Evolutionary conservation across 2,329 filamentous ascomycete species (phyloP), one percentile per base, ranked within the genome.

Genomic region (Aschersonia sp.): DNA sequence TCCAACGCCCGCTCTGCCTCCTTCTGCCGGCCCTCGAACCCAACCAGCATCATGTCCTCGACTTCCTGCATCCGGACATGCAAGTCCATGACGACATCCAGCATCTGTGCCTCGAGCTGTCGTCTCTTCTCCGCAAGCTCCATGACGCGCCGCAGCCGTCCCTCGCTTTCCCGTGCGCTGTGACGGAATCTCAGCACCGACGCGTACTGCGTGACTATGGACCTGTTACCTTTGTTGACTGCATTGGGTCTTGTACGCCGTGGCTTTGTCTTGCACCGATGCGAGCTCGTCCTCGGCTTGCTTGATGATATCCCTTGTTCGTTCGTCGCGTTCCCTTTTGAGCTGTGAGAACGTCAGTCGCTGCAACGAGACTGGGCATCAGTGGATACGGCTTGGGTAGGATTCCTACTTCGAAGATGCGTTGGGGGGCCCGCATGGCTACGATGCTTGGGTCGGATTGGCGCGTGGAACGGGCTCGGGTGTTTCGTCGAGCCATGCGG

Each of bases 11-110:
- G 32, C 29, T 47, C 54, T 3, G 58, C 48, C 20, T 63, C 59
- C 9, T 49, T 45, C 35, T 59, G 55, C 30, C 63, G 54, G 0
- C 57, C 59, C 5, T 47, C 45, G 43, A 60, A 63, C 0, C 57
- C 61, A 4, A 47, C 53, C 50, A 58, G 47, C 53, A 65, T 60
- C 54, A 60, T 59, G 0, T 47, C 53, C 42, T 65, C 63, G 1
- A 62, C 44, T 28, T 56, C 52, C 5, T 47, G 31, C 30, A 57
- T 52, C 5, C 20, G 47, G n/a, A 38, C 42, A 31, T 59, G 45
- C 35, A 59, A 45, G 30, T 51, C 52, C 12, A 31, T 42, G 5
- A 57, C 52, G 30, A 61, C 46, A n/a, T 55, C 49, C 35, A 50
- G 48, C 58, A 64, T 63, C 43, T 50, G 51, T 1, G 40, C 44